Evolutionary conservation across 2,329 filamentous ascomycete genomes (phyloP).

Genomic region (Clathrospora elynae): DNA sequence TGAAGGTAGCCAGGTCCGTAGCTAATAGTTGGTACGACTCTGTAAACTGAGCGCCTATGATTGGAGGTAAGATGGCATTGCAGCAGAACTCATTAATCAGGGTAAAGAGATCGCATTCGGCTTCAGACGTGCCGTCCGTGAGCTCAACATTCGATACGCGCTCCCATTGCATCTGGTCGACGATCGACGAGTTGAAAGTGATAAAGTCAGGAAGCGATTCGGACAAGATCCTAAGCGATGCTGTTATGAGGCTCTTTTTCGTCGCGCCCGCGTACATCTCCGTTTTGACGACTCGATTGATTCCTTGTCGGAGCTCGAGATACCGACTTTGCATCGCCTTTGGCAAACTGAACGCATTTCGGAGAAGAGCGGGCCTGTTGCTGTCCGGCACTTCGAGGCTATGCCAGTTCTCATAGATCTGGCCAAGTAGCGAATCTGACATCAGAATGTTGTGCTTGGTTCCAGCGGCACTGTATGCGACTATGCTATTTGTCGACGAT

Average conservation of each 20-base stretch:
- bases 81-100: conserved; percentile 64
- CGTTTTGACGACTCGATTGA: conserved; percentile 41
- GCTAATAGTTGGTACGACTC: conserved; percentile 52
- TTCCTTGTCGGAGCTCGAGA: conserved; percentile 37
- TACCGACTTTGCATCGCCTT: conserved; percentile 25
- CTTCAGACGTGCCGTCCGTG: conserved; percentile 51
- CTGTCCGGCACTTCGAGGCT: conserved; percentile 27
- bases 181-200: conserved; percentile 62
- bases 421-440: conserved; percentile 53
- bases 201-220: conserved; percentile 61
- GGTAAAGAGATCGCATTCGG: conserved; percentile 52
- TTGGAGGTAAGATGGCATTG: conserved; percentile 54
- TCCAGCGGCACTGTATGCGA: conserved; percentile 57
- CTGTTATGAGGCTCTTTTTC: conserved; percentile 48
- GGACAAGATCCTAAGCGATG: conserved; percentile 38
- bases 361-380: conserved; percentile 29
- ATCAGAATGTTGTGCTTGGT: conserved; percentile 57
- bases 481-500: conserved; percentile 50
- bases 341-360: conserved; percentile 40
- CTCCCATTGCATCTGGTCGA: conserved; percentile 69
- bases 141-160: conserved; percentile 56
- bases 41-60: conserved; percentile 59
- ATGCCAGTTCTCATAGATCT: conserved; percentile 28
- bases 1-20: conserved; percentile 61
- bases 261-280: conserved; percentile 57